Evolutionary conservation across 108 stramenopile genomes (phyloP), one percentile per base, ranked within the genome.

Genomic region (Skeletonema costatum): DNA sequence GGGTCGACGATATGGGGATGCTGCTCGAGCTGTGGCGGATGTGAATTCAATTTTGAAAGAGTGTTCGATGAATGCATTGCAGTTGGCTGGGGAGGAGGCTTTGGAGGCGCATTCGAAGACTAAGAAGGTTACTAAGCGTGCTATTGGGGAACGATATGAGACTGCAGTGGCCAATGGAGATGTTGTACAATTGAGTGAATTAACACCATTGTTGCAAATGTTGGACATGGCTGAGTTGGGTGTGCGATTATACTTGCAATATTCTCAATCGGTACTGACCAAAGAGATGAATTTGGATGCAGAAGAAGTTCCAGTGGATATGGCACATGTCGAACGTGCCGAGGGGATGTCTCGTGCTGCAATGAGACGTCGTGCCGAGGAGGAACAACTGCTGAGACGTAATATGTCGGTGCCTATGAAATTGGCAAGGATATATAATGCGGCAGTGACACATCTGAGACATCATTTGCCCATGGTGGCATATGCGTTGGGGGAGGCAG

Each of bases 391-490:
- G 60, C 1, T 36, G 31, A 41, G 38, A 16, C 59, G 17, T n/a
- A 66, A 70, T n/a, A 61, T 29, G 64, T 44, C 80, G 33, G 81
- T 87, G 16, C 91, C 88, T 1, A 81, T 78, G 51, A 60, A 90
- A 53, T 36, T 96, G 78, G 95, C 91, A 32, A 64, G 71, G 60
- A 89, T 92, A 10, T 96, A 92, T 84, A 96, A 96, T 81, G 79
- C 76, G 10, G 91, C 92, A 44, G 90, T 91, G 5, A 89, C 89
- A 8, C 84, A 82, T 36, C 60, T 96, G 59, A 76, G 95, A 9
- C 93, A 96, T 82, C 95, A 96, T 77, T 85, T 96, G 73, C 95
- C 95, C 77, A 92, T 96, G 92, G 92, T 96, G 2, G 87, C 91
- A 30, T 86, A 88, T 71, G 89, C 86, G 21, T 71, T 96, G 60